Conservation (phyloP, 2,329 filamentous ascomycete genomes). For the Canariomyces notabilis region DNA sequence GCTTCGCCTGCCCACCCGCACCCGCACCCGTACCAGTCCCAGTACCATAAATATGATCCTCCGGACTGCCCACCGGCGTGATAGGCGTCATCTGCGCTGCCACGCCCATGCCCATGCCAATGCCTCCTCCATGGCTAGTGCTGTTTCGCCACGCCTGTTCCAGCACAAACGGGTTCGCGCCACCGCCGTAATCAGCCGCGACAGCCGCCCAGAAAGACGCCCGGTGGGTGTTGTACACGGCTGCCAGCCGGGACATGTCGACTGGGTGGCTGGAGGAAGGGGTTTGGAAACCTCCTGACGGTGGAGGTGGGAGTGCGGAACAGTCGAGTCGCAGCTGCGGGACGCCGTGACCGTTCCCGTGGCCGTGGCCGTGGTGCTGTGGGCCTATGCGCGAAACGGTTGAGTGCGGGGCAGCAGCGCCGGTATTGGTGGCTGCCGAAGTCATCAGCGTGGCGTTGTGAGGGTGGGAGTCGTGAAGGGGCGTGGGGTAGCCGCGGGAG, state of each 20-base stretch:
- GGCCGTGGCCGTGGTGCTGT: conserved; percentile 28
- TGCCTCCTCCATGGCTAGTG: conserved; percentile 11
- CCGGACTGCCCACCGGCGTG: conserved; percentile 49
- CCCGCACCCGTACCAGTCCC: neutral
- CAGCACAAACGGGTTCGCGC: conserved; percentile 56
- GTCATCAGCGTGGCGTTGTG: conserved; percentile 44
- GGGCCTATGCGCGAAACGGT: conserved; percentile 27
- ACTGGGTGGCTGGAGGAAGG: conserved; percentile 37
- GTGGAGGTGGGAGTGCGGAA: conserved; percentile 38
- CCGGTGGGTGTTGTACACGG: conserved; percentile 66
- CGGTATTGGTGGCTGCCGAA: conserved; percentile 35
- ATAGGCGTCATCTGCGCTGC: conserved; percentile 43
- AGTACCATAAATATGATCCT: conserved; percentile 40
- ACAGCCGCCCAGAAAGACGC: conserved; percentile 68
- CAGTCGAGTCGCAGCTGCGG: conserved; percentile 59
- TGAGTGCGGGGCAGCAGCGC: conserved; percentile 37
- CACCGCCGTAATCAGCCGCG: conserved; percentile 64
- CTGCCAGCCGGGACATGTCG: conserved; percentile 61
- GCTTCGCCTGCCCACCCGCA: conserved; percentile 26
- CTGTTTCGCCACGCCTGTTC: conserved; percentile 58
- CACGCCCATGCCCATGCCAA: conserved; percentile 21
- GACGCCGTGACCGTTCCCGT: no score
- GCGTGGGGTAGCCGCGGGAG: conserved; percentile 36
- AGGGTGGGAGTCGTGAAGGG: conserved; percentile 38
- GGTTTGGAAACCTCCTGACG: conserved; percentile 14